Evolutionary conservation across 805 yeast species (phyloP), one percentile per base, ranked within the genome.

Genomic region (Saturnispora bothae): DNA sequence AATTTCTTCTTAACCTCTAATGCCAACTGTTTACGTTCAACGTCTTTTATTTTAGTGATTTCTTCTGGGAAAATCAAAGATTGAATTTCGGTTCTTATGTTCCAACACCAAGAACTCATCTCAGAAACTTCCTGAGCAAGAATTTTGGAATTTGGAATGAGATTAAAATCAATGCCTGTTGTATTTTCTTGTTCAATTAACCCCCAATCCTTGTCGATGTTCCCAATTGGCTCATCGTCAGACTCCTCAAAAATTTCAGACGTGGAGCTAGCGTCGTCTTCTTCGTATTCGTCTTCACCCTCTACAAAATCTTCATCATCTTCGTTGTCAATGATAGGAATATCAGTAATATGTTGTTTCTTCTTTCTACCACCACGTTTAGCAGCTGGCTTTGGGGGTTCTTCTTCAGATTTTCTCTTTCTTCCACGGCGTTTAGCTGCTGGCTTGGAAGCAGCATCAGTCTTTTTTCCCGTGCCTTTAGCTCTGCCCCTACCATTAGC

Each of bases 161-260:
- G 36, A 3, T 34, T 45, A n/a, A 47, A 34, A 13, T 51, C 44
- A 33, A 43, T 38, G 9, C 14, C 8, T 18, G 31, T 14, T 16
- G 57, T 36, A 46, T 50, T 54, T 28, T 50, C 27, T 10, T 37
- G 38, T 28, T 35, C 28, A 16, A 26, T 23, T 1, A 33, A 7
- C 23, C 51, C 57, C 57, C 63, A 38, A 47, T 55, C 52, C 43
- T 53, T 41, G 43, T 55, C 45, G 39, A 38, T 28, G 39, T 39
- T 43, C 43, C 50, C 32, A 31, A 40, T 41, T 7, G 23, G 27
- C 9, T 35, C 41, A n/a, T 41, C 43, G 2, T 39, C 47, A 10
- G 33, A 35, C 14, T 31, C 43, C 7, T 22, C 25, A 22, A 22
- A 22, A 22, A 22, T 22, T 10, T 22, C 25, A n/a, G n/a, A n/a